A percentile compares a stretch with the other conserved stretches of the same genome.
Evolutionary conservation across 2,329 filamentous ascomycete species (phyloP).

Genomic region (Diaporthe amygdali): DNA sequence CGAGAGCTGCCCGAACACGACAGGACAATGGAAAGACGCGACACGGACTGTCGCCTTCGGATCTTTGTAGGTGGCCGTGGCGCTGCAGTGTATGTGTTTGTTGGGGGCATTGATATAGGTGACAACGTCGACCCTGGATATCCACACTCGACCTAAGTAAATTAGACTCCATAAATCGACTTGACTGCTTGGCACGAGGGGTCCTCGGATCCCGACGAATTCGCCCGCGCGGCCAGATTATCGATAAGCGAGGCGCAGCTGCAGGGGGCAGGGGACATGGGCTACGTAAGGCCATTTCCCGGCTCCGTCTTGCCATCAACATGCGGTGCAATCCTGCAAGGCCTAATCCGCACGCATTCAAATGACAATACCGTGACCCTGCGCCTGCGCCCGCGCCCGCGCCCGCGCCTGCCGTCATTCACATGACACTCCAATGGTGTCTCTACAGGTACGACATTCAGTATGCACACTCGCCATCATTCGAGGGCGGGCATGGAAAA

Average conservation of each 20-base stretch:
- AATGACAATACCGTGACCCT: not conserved
- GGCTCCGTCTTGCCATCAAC: constrained; percentile 1
- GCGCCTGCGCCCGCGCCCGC: too few relatives aligned
- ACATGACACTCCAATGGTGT: not conserved
- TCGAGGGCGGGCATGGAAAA: not conserved
- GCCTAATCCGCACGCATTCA: too few relatives aligned
- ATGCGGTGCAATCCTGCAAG: not conserved
- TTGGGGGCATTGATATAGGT: constrained; percentile 12
- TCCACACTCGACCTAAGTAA: not conserved
- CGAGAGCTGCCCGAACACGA: not conserved
- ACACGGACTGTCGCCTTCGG: not conserved
- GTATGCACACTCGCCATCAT: not conserved
- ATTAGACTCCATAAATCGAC: constrained; percentile 12
- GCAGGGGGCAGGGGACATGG: not conserved
- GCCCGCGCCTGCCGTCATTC: not conserved
- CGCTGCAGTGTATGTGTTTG: not conserved
- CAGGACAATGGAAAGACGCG: not conserved
- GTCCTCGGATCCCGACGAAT: constrained; percentile 16
- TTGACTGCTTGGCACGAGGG: constrained; percentile 3
- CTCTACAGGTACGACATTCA: not conserved
- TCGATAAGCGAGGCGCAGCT: constrained; percentile 18
- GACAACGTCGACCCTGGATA: not conserved
- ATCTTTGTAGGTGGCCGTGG: not conserved
- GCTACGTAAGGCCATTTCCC: constrained; percentile 1
- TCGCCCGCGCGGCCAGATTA: constrained; percentile 4